Percentiles rank a stretch among this genome's conserved stretches.
Evolutionary conservation across 352 stramenopile genomes (phyloP).

Genomic region (Phytophthora idaei): DNA sequence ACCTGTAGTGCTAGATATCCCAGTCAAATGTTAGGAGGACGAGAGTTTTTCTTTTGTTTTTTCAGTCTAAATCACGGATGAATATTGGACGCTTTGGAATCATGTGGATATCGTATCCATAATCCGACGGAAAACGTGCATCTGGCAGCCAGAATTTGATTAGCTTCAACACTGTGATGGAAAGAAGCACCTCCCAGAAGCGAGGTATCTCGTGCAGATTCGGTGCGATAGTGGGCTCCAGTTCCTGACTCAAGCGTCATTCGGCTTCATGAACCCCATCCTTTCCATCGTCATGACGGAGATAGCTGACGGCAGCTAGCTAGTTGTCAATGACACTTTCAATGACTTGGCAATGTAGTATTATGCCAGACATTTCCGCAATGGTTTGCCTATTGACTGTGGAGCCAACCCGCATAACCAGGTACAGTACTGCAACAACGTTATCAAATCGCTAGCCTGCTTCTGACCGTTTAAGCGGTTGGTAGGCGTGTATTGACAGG

Average conservation of each 20-base stretch:
- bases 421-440: constrained; percentile 15
- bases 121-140: neutral
- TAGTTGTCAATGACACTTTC: neutral
- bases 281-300: constrained; percentile 68
- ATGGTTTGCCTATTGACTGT: constrained; percentile 56
- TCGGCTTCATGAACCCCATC: constrained; percentile 48
- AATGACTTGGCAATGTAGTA: constrained; percentile 38
- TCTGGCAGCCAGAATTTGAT: too few relatives aligned
- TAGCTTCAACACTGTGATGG: constrained; percentile 2
- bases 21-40: constrained; percentile 48
- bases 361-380: constrained; percentile 56
- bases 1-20: constrained; percentile 82
- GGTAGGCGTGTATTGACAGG: constrained; percentile 58
- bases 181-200: neutral
- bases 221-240: constrained; percentile 47
- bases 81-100: neutral
- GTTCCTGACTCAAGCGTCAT: constrained; percentile 59
- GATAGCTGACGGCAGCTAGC: constrained; percentile 18
- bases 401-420: constrained; percentile 39
- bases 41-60: too few relatives aligned
- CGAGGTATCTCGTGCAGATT: constrained; percentile 43
- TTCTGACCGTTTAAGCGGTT: neutral
- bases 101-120: neutral
- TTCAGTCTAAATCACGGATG: neutral
- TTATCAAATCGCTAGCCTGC: neutral